phyloP scores from a whole-genome alignment of 2,329 filamentous ascomycete species.

The Dendrostoma leiphaemia region DNA sequence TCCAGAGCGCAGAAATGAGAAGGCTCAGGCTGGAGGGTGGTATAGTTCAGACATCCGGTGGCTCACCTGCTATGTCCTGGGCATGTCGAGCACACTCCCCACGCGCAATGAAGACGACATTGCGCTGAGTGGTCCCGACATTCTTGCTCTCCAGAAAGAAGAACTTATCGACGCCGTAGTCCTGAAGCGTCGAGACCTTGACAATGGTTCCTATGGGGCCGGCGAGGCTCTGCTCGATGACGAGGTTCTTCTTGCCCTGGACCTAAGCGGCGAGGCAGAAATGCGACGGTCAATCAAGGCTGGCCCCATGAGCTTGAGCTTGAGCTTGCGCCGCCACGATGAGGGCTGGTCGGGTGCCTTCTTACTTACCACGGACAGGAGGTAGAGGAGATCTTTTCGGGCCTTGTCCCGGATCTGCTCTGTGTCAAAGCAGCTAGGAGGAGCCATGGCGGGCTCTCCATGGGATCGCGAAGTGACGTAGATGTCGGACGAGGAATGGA shows the following conservation, averaged over 20 bases:
- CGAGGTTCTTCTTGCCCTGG: slow-evolving; percentile 96
- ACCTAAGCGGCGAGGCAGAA: slow-evolving; percentile 56
- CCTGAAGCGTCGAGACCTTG: slow-evolving; percentile 92
- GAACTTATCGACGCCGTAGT: slow-evolving; percentile 97
- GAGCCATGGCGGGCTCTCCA: slow-evolving; percentile 64
- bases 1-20: background rate
- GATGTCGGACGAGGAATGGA: background rate
- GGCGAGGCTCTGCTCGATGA: slow-evolving; percentile 86
- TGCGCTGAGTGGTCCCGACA: slow-evolving; percentile 89
- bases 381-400: slow-evolving; percentile 82
- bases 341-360: slow-evolving; percentile 18
- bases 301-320: slow-evolving; percentile 17
- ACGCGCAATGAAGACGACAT: slow-evolving; percentile 89
- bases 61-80: slow-evolving; percentile 83
- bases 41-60: slow-evolving; percentile 2
- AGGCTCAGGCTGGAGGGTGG: too few relatives aligned
- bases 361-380: slow-evolving; percentile 89
- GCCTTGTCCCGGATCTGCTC: slow-evolving; percentile 78
- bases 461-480: slow-evolving; percentile 27
- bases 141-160: slow-evolving; percentile 97
- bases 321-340: slow-evolving; percentile 2
- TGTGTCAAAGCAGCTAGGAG: slow-evolving; percentile 68
- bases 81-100: slow-evolving; percentile 86
- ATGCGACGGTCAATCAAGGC: slow-evolving; percentile 15
- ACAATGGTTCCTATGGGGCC: slow-evolving; percentile 88